Evolutionary conservation across 2,329 filamentous ascomycete species (phyloP).

Genomic region (Hypoxylon sp.): DNA sequence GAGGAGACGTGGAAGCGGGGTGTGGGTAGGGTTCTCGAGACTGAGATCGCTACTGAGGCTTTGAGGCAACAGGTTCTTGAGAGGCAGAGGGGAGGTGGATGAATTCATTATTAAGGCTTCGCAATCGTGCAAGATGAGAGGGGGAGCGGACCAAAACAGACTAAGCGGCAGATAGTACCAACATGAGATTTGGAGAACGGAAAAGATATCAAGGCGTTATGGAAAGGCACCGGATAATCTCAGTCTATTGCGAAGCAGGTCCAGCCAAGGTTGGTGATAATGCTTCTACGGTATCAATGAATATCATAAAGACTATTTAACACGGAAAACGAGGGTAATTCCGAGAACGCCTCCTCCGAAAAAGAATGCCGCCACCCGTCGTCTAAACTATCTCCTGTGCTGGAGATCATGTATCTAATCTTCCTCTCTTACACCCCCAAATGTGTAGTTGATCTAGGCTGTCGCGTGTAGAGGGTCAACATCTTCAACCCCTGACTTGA

Average conservation of each 20-base stretch:
- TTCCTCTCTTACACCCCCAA: conserved; percentile 24
- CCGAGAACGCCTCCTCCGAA: conserved; percentile 49
- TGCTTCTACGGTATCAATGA: conserved; percentile 45
- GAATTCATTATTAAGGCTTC: neutral
- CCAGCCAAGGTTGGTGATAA: conserved; percentile 22
- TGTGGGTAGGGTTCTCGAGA: conserved; percentile 84
- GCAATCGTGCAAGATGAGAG: neutral
- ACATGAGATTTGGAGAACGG: neutral
- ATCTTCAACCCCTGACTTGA: conserved; percentile 73
- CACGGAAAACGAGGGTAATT: conserved; percentile 47
- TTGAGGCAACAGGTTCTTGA: conserved; percentile 76
- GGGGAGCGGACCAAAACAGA: neutral
- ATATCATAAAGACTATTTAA: conserved; percentile 38
- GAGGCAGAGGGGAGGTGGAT: conserved; percentile 57
- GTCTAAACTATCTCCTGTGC: conserved; percentile 30
- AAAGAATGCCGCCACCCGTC: conserved; percentile 39
- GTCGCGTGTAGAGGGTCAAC: conserved; percentile 72
- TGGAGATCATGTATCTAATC: conserved; percentile 36
- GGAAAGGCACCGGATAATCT: neutral
- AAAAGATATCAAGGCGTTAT: conserved; percentile 35
- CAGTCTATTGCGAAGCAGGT: conserved; percentile 18
- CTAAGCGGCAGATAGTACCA: neutral
- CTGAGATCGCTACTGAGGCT: conserved; percentile 84
- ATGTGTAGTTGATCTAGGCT: conserved; percentile 39
- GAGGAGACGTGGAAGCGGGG: conserved; percentile 85